Evolutionary conservation across 2,329 filamentous ascomycete species (phyloP), one percentile per base, ranked within the genome.

Genomic region (Fusarium sp.): DNA sequence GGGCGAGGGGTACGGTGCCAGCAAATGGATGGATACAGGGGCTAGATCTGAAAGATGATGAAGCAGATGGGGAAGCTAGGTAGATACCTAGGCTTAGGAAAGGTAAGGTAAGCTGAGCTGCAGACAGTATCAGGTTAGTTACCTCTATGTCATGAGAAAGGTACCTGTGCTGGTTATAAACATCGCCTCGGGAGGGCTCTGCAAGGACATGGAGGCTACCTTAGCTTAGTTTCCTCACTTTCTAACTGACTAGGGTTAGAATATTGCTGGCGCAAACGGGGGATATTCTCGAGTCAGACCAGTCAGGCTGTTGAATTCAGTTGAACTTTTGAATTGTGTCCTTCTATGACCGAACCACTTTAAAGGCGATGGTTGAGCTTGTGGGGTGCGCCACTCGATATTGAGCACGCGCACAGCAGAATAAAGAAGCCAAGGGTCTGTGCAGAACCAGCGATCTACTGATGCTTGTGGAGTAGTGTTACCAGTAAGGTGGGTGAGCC

Each of bases 381-480:
- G 65, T 71, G 68, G 73, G 64, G 65, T 68, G 66, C 72, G 66
- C 74, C 72, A 76, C 74, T 59, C 17, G n/a, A 53, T 29, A 54
- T 55, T 70, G 71, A 70, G 72, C 69, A 66, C 64, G 58, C 69
- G 66, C 55, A 72, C 65, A 45, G 60, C 65, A 57, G 58, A 66
- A 55, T 52, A 62, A 52, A 38, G 49, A 63, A 47, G 46, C 22
- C 50, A 63, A 70, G 68, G 70, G 75, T 71, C 70, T 76, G 73
- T 76, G 75, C 71, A 54, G 65, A 55, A 52, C 64, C 54, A 64
- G 66, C 71, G 71, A 76, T 76, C 73, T 69, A 52, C 46, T 47
- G 49, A 47, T 56, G 57, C 33, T 27, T 59, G 68, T 76, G 74
- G 74, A 75, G 72, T 62, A 74, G 68, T 58, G 70, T 57, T 66